phyloP scores from a whole-genome alignment of 495 filamentous ascomycete species.

The Alectoria sarmentosa region DNA sequence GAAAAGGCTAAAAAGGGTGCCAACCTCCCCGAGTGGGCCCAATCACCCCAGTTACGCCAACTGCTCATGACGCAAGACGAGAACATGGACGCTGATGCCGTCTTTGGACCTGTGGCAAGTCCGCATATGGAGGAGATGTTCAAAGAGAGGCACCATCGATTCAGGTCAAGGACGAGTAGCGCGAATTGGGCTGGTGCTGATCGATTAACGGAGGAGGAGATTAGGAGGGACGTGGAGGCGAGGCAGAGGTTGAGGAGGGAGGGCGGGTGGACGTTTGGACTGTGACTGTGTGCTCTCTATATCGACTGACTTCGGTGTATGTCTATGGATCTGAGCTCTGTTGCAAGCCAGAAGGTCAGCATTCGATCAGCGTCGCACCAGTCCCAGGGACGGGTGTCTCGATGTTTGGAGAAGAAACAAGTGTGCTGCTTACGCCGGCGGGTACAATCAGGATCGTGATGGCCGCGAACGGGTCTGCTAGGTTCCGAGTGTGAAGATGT shows the following conservation, averaged over 20 bases:
- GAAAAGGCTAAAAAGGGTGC: slow-evolving; percentile 54
- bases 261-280: slow-evolving; percentile 75
- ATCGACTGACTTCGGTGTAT: neutral
- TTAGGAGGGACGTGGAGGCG: slow-evolving; percentile 69
- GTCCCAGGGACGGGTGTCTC: neutral
- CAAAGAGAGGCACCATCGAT: slow-evolving; percentile 74
- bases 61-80: slow-evolving; percentile 69
- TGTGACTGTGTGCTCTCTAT: slow-evolving; percentile 3
- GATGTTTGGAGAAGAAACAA: neutral
- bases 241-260: slow-evolving; percentile 73
- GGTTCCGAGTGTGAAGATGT: neutral
- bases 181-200: slow-evolving; percentile 89
- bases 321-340: neutral
- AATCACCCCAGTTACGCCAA: slow-evolving; percentile 67
- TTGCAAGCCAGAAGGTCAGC: neutral
- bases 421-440: neutral
- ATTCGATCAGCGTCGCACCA: neutral
- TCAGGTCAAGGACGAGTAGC: slow-evolving; percentile 80
- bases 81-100: slow-evolving; percentile 65
- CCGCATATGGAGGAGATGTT: slow-evolving; percentile 96
- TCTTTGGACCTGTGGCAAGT: slow-evolving; percentile 82
- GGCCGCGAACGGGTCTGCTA: neutral
- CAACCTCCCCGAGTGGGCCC: slow-evolving; percentile 67
- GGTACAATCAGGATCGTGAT: neutral
- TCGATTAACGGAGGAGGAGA: slow-evolving; percentile 81